A percentile compares a stretch with the other conserved stretches of the same genome.
These are phyloP conservation scores for Ophiocordyceps sinensis DNA, from an alignment of 2,329 filamentous ascomycete species.

Conservation along the genomic window DNA sequence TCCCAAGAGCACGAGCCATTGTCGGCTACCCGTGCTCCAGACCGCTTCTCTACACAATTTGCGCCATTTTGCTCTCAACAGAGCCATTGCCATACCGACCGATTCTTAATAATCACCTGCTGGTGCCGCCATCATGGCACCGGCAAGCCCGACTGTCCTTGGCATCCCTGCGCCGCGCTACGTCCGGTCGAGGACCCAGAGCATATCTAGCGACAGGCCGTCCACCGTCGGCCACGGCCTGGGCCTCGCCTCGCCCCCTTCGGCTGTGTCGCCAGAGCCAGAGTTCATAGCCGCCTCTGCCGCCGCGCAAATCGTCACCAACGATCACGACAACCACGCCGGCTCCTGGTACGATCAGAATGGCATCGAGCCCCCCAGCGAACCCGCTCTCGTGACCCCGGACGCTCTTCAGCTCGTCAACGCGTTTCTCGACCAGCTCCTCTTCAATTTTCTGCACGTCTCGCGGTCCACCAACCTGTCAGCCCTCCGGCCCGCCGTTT, in stretches of 20 bases:
- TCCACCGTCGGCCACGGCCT: conserved; percentile 45
- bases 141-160: conserved; percentile 15
- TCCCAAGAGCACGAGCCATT: not conserved
- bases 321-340: conserved; percentile 65
- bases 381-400: conserved; percentile 58
- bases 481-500: conserved; percentile 65
- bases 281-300: conserved; percentile 80
- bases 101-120: not conserved
- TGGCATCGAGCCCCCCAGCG: conserved; percentile 47
- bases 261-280: conserved; percentile 57
- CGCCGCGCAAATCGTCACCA: conserved; percentile 82
- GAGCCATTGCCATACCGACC: not conserved
- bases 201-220: conserved; percentile 57
- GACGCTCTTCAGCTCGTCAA: conserved; percentile 70
- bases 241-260: conserved; percentile 44
- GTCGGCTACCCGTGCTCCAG: not conserved
- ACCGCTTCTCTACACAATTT: not conserved
- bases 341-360: conserved; percentile 57
- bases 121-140: conserved; percentile 5
- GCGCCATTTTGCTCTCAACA: not conserved
- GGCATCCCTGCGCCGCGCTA: conserved; percentile 18
- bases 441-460: conserved; percentile 76
- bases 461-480: conserved; percentile 66
- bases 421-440: conserved; percentile 80
- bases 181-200: conserved; percentile 38